These are phyloP conservation scores for Chiua sp. DNA, from an alignment of 1,284 basidiomycete species.

Conservation along the genomic window DNA sequence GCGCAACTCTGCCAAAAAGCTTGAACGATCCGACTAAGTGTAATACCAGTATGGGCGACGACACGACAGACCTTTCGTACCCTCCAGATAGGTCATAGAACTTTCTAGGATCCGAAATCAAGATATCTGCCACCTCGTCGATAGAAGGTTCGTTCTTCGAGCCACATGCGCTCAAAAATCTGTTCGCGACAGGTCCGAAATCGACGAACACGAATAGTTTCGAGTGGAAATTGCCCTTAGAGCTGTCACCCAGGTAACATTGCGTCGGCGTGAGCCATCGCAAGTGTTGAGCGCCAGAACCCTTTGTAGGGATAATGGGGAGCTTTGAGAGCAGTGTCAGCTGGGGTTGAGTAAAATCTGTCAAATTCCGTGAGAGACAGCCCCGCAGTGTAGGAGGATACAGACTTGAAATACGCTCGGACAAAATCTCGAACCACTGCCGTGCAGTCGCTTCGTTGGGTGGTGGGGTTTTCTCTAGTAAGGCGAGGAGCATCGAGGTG, in stretches of 20 bases:
- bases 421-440: slow-evolving; percentile 80
- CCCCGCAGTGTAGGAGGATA: background rate
- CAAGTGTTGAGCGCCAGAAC: slow-evolving; percentile 34
- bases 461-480: slow-evolving; percentile 72
- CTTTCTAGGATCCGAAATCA: slow-evolving; percentile 66
- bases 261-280: slow-evolving; percentile 65
- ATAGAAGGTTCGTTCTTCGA: slow-evolving; percentile 90
- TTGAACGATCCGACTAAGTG: slow-evolving; percentile 34
- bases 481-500: slow-evolving; percentile 63
- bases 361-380: background rate
- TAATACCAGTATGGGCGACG: background rate
- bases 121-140: slow-evolving; percentile 72
- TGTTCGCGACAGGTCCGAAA: slow-evolving; percentile 84
- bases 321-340: slow-evolving; percentile 47
- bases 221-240: slow-evolving; percentile 65
- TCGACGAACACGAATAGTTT: slow-evolving; percentile 89
- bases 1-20: slow-evolving; percentile 84
- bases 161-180: slow-evolving; percentile 88
- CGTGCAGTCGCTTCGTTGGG: slow-evolving; percentile 58
- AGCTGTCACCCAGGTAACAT: slow-evolving; percentile 68
- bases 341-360: slow-evolving; percentile 31
- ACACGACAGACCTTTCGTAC: slow-evolving; percentile 55
- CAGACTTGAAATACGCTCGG: slow-evolving; percentile 73
- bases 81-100: slow-evolving; percentile 76
- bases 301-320: slow-evolving; percentile 60